phyloP scores from a whole-genome alignment of 352 stramenopile genomes.

The Phytophthora niederhauseri region DNA sequence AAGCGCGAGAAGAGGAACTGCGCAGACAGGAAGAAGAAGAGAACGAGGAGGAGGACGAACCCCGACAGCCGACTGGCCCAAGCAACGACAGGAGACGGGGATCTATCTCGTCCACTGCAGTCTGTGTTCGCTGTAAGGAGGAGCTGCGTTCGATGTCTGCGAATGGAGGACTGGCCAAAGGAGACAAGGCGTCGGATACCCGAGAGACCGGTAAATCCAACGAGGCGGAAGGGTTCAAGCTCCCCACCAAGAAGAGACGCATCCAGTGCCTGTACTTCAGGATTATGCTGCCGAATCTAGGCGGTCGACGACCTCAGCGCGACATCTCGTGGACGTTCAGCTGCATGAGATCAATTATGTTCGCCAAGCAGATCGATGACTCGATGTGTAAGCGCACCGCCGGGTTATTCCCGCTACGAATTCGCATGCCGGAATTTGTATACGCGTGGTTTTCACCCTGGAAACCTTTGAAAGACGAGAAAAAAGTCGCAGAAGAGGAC shows the following conservation, averaged over 20 bases:
- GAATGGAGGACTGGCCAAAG: constrained; percentile 28
- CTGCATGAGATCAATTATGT: constrained; percentile 91
- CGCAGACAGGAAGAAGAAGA: constrained; percentile 44
- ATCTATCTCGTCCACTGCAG: constrained; percentile 15
- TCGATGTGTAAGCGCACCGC: constrained; percentile 61
- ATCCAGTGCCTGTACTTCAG: constrained; percentile 91
- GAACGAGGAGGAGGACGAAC: constrained; percentile 49
- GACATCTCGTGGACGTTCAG: constrained; percentile 87
- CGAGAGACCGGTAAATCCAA: constrained; percentile 1
- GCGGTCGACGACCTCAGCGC: constrained; percentile 76
- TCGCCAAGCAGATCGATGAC: constrained; percentile 89
- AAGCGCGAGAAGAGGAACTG: constrained; percentile 58
- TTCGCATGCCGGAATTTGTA: constrained; percentile 94
- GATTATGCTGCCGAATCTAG: constrained; percentile 91
- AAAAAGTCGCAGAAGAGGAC: constrained; percentile 41
- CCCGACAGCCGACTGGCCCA: not conserved
- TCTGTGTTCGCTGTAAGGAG: constrained; percentile 74
- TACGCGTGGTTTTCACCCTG: constrained; percentile 93
- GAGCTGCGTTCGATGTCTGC: constrained; percentile 45
- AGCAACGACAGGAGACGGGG: not conserved
- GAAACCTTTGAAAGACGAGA: constrained; percentile 62
- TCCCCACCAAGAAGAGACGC: constrained; percentile 42
- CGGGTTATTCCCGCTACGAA: constrained; percentile 50
- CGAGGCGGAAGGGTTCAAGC: constrained; percentile 20
- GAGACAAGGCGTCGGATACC: constrained; percentile 4